Evolutionary conservation across 306 rosid species (phyloP), one percentile per base, ranked within the genome.

Genomic region (Vigna hirtella): DNA sequence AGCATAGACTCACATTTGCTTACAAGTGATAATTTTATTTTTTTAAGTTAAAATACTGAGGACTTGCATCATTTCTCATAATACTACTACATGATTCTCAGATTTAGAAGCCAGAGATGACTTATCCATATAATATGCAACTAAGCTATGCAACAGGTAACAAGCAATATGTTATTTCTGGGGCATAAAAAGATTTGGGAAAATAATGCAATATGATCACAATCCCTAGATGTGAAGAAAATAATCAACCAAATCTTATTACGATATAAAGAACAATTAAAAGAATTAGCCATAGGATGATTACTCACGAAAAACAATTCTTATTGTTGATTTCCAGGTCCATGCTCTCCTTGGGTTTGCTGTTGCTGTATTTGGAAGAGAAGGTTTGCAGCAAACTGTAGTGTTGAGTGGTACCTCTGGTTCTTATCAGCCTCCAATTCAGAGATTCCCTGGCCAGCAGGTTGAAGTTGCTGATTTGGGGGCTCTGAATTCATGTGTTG

Each of bases 331-430:
- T 85, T 87, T 85, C 90, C 91, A 50, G 93, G 77, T 45, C 89
- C 91, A 20, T 80, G 83, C 18, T 87, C 91, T 20, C 87, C 84
- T 75, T 83, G 88, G 66, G 77, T 66, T 83, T 89, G 84, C 82
- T 87, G 86, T 72, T 91, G 97, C 83, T 93, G 96, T 82, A 93
- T 86, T 67, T 93, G 96, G 38, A 68, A 88, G 55, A 93, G 96
- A 71, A 93, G 91, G 81, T 76, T 90, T 69, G 93, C 93, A 11
- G 98, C 98, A 74, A 90, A 93, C 67, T 89, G 93, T 12, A 93
- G 81, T 2, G 94, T 89, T 68, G 96, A 89, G 72, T 90, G 93
- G 77, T 93, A 93, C 51, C 94, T 82, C 83, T 89, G 90, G 73
- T 90, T 90, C 83, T 89, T 90, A 68, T 89, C 98, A 12, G 80